Evolutionary conservation across 1,139 yeast species (phyloP), one percentile per base, ranked within the genome.

Genomic region (Kluyveromyces marxianus): DNA sequence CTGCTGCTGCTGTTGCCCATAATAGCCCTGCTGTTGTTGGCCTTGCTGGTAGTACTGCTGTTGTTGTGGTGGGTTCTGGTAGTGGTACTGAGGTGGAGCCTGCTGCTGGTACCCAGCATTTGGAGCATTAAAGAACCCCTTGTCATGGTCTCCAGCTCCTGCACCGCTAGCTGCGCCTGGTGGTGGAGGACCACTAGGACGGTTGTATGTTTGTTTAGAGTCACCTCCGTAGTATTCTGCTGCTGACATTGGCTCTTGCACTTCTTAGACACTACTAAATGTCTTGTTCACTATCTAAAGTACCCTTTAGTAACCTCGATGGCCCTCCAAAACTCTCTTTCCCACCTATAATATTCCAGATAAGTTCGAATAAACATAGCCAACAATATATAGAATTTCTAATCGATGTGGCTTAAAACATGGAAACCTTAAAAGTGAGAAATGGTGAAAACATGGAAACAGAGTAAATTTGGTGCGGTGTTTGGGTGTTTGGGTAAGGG

Each of bases 1-100:
- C 56, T 79, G 85, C 53, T 75, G 84, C 55, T 75, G 82, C 55
- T 73, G 79, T 29, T 29, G 34, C 51, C 69, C 68, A 45, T 66
- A 66, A 25, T 69, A 72, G 41, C 60, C 64, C 27, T 62, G 57
- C 43, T 54, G 62, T 44, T 54, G 67, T 10, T 52, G 56, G 21
- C 55, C 53, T 33, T 40, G 43, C 25, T 38, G 46, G 35, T 53
- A 56, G 26, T 48, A 42, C 39, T 40, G 44, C n/a, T 39, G 47
- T 25, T 41, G 47, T 46, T 50, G 55, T 27, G 35, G 10, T 25
- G 54, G 52, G 34, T 49, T 25, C 30, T 36, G 39, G 39, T 36
- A 36, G 14, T 32, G 34, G 14, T 32, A 32, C 7, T 45, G 48
- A 8, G 48, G 48, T 43, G 44, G 28, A 48, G 53, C 8, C n/a